A percentile compares a stretch with the other conserved stretches of the same genome.
phyloP scores from a whole-genome alignment of 768 basidiomycete genomes.

The Rhizopogon vulgaris region DNA sequence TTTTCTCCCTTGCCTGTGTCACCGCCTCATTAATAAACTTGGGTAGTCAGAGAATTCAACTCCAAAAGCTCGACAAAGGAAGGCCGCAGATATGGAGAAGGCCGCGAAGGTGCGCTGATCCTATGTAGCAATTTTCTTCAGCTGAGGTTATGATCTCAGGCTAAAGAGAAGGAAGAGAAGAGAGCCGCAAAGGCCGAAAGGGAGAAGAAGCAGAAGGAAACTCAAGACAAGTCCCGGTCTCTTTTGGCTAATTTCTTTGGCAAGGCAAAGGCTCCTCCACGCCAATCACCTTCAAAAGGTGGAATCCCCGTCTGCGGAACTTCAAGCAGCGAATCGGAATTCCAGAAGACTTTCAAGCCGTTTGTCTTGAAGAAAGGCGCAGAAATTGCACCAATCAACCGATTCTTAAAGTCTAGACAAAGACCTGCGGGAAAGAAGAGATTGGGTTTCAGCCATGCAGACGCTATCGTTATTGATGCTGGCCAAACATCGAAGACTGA shows the following conservation, averaged over 20 bases:
- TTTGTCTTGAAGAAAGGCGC: constrained; percentile 75
- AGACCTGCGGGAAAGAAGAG: constrained; percentile 18
- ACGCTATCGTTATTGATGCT: constrained; percentile 60
- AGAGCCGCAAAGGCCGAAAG: constrained; percentile 64
- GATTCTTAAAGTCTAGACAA: constrained; percentile 39
- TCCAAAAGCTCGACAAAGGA: constrained; percentile 41
- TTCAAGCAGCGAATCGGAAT: constrained; percentile 49
- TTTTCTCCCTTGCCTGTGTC: neutral
- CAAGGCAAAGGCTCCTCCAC: constrained; percentile 41
- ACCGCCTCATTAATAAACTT: constrained; percentile 6
- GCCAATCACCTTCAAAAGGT: constrained; percentile 18
- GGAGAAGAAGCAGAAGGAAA: constrained; percentile 66
- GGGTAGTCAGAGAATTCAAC: constrained; percentile 17
- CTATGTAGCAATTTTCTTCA: neutral
- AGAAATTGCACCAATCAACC: constrained; percentile 66
- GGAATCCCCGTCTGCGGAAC: constrained; percentile 24
- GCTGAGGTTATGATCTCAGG: constrained; percentile 33
- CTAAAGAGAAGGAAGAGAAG: constrained; percentile 63
- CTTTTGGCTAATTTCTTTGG: constrained; percentile 77
- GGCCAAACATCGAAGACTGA: constrained; percentile 26
- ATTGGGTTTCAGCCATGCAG: constrained; percentile 23
- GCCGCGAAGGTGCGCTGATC: constrained; percentile 19
- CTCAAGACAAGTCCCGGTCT: constrained; percentile 65
- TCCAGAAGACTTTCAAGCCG: constrained; percentile 69
- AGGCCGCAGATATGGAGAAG: constrained; percentile 50